Base-by-base conservation (phyloP, 805 yeast species). In the Hanseniaspora valbyensis region DNA sequence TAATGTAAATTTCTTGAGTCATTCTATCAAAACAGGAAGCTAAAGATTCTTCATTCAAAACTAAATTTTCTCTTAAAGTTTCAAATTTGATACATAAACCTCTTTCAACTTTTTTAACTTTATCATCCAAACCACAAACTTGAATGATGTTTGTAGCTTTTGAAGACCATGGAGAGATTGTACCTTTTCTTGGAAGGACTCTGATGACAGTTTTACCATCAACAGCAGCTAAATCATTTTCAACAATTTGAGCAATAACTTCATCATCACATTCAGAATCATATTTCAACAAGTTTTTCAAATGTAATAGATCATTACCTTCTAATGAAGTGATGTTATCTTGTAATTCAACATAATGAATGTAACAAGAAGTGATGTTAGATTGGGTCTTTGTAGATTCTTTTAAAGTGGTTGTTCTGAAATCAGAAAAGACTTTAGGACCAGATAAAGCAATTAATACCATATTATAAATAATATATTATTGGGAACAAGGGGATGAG, bases 101-200 rank as follows among this genome's bases (percentile, higher is more conserved):
- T 62, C 98, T 79, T 71, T 92, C 99, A 52, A 92, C 80, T 59
- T 97, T 77, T 61, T 78, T 85, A 44, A 92, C 72, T 54, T 73
- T 75, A 18, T 73, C 71, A 34, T 72, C 75, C 54, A 92, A 73
- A 9, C 96, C 96, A 69, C 95, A 86, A 52, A 85, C 95, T 52
- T 80, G 77, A 48, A 89, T 76, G 57, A 92, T 92, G 68, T 92
- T 90, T 37, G 98, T 89, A 25, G 99, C 99, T 69, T 92, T 92
- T 13, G 97, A 89, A 9, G 96, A 86, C 99, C 99, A 92, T 30
- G 98, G 97, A 24, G 97, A 89, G 57, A 92, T 90, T 12, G 98
- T 92, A 54, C 98, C 98, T 7, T 88, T 71, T 66, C 97, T 78
- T 40, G 99, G 98, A 48, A 88, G 72, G 48, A 92, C 74, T 63